Base-by-base conservation (phyloP, 768 basidiomycete genomes). In the Suillus plorans region DNA sequence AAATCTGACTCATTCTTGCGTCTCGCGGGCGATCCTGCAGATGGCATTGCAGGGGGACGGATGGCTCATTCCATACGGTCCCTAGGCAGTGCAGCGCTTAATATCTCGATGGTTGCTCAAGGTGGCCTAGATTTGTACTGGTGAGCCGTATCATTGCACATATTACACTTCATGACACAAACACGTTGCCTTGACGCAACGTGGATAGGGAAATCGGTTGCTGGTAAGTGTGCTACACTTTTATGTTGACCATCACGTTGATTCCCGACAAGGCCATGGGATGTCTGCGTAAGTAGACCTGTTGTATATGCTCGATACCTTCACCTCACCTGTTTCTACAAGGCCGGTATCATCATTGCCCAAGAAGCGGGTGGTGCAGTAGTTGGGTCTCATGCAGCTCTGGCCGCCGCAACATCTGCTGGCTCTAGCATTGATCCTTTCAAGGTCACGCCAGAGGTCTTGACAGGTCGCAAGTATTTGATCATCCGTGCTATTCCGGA, bases 311-410 rank as follows among this genome's bases (percentile, higher is more conserved):
- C 9, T 44, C 45, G 31, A 47, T 4, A 4, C 60, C 3, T 63
- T 42, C 67, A 55, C 62, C 20, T 10, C 16, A 56, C 2, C 18
- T 25, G 6, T 28, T 31, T n/a, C 14, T 42, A n/a, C 12, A 69
- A 87, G 81, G 95, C 97, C 3, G 97, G 95, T 0, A 88, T 92
- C 14, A 89, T 97, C 69, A 96, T 99, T 66, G 90, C 92, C 0
- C 85, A 92, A 66, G 97, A 97, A 74, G 92, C 96, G 0, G 97
- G 97, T 6, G 86, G 90, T 16, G 78, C 89, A 13, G 87, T 92
- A 37, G 89, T 90, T 20, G 94, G 93, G 41, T 88, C 88, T 58
- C 82, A 89, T 60, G 77, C 75, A 25, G 75, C 76, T 10, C 80
- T 87, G 66, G 73, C 78, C 3, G 68, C 77, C 13, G 78, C 83